Evolutionary conservation across 805 yeast species (phyloP).

Genomic region (Barnettozyma salicaria): DNA sequence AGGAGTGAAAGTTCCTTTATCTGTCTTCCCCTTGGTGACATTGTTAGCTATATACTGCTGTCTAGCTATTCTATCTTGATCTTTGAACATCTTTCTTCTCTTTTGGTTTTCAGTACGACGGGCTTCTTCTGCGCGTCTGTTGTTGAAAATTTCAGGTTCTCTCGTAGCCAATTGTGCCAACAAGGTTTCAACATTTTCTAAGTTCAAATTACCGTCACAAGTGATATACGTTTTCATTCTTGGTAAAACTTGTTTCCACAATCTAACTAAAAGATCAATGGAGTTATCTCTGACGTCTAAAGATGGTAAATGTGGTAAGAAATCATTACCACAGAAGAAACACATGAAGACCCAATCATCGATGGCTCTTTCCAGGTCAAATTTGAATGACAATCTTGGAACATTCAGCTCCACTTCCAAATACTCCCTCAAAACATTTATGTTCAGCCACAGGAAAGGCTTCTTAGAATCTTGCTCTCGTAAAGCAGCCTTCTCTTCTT

Average conservation of each 20-base stretch:
- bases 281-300: slow-evolving; percentile 94
- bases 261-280: slow-evolving; percentile 68
- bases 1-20: slow-evolving; percentile 67
- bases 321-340: slow-evolving; percentile 97
- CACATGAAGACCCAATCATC: slow-evolving; percentile 99
- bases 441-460: slow-evolving; percentile 93
- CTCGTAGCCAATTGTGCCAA: slow-evolving; percentile 57
- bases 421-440: slow-evolving; percentile 82
- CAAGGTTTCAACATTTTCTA: slow-evolving; percentile 69
- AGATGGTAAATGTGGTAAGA: slow-evolving; percentile 92
- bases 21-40: slow-evolving; percentile 60
- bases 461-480: slow-evolving; percentile 41
- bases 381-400: slow-evolving; percentile 63
- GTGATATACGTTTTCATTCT: slow-evolving; percentile 72
- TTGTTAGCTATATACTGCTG: slow-evolving; percentile 39
- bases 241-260: slow-evolving; percentile 78
- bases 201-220: slow-evolving; percentile 78
- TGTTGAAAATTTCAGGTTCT: slow-evolving; percentile 74
- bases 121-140: slow-evolving; percentile 60
- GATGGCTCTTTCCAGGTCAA: slow-evolving; percentile 89
- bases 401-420: slow-evolving; percentile 73
- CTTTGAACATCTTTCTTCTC: slow-evolving; percentile 45
- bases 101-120: slow-evolving; percentile 61
- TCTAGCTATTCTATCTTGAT: slow-evolving; percentile 40
- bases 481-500: slow-evolving; percentile 41